These are phyloP conservation scores for Physaria fendleri DNA, from an alignment of 345 rosid genomes.

Conservation along the genomic window DNA sequence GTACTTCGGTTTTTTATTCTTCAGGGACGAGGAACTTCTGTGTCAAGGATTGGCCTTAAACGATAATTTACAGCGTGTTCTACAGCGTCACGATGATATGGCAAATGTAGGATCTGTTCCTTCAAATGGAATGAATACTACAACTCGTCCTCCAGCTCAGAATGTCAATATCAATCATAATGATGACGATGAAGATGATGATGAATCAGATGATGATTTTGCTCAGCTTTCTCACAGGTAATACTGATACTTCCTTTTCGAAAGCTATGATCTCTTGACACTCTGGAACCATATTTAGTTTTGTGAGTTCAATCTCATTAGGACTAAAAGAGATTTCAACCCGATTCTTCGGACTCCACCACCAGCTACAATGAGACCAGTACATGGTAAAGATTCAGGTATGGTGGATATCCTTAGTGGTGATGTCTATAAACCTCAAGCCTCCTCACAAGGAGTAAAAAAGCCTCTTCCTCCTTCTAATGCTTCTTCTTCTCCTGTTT, in stretches of 20 bases:
- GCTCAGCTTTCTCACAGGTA: slow-evolving; percentile 78
- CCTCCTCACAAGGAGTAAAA: slow-evolving; percentile 32
- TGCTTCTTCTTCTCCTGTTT: slow-evolving; percentile 10
- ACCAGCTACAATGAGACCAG: slow-evolving; percentile 58
- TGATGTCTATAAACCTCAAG: slow-evolving; percentile 57
- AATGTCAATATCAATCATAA: slow-evolving; percentile 34
- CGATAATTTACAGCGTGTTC: slow-evolving; percentile 79
- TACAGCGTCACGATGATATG: slow-evolving; percentile 68
- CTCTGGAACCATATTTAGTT: not conserved
- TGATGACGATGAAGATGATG: slow-evolving; percentile 53
- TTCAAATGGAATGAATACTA: slow-evolving; percentile 36
- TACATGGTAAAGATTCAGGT: slow-evolving; percentile 33
- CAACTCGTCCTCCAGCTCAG: slow-evolving; percentile 43
- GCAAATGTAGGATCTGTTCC: slow-evolving; percentile 38
- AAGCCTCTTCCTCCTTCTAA: slow-evolving; percentile 16
- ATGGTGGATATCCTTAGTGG: slow-evolving; percentile 76
- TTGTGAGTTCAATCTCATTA: slow-evolving; percentile 25
- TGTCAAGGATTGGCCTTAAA: slow-evolving; percentile 82
- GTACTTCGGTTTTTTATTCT: slow-evolving; percentile 1
- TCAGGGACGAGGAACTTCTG: slow-evolving; percentile 77
- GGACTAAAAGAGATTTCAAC: slow-evolving; percentile 54
- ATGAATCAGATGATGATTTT: slow-evolving; percentile 79
- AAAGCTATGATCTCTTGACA: not conserved
- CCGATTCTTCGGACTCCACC: slow-evolving; percentile 84
- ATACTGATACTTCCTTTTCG: slow-evolving; percentile 3